These are phyloP conservation scores for Phytophthora nicotianae DNA, from an alignment of 352 stramenopile species.

Conservation along the genomic window DNA sequence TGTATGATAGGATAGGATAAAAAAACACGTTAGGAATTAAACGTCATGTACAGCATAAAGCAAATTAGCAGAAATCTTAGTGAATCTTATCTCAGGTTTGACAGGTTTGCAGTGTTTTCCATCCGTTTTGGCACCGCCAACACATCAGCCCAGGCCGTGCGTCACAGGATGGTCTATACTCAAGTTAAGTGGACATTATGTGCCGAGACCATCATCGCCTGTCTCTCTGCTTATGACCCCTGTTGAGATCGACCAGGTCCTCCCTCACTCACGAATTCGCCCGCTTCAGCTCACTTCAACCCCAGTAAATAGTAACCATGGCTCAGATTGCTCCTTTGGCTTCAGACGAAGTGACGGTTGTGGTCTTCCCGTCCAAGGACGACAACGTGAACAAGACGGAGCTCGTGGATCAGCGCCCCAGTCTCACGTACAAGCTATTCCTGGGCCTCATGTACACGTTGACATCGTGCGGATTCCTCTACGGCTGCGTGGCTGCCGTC, in stretches of 20 bases:
- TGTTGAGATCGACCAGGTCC: not conserved
- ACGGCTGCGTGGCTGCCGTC: constrained; percentile 5
- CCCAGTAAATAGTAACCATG: constrained; percentile 2
- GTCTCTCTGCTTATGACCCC: not conserved
- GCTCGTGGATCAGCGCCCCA: not conserved
- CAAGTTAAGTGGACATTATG: not conserved
- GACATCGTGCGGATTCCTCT: constrained; percentile 5
- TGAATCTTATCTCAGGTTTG: not conserved
- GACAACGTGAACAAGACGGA: constrained; percentile 2
- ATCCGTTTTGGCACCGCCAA: not conserved
- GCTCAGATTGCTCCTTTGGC: constrained; percentile 13
- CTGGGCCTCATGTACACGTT: constrained; percentile 16
- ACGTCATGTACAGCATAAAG: no score
- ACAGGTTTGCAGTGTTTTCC: no score
- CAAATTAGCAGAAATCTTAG: no score
- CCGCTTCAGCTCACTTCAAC: not conserved
- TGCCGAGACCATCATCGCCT: constrained; percentile 16
- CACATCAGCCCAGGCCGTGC: not conserved
- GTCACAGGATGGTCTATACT: not conserved
- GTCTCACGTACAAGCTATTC: constrained; percentile 7
- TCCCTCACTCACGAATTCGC: constrained; percentile 13
- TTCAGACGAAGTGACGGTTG: constrained; percentile 15
- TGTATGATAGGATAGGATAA: constrained; percentile 29
- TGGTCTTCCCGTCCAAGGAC: constrained; percentile 18
- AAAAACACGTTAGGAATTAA: not conserved